Percentiles rank a stretch among this genome's conserved stretches.
phyloP scores from a whole-genome alignment of 2,329 filamentous ascomycete genomes.

The Parasarocladium wereldwijsianum region DNA sequence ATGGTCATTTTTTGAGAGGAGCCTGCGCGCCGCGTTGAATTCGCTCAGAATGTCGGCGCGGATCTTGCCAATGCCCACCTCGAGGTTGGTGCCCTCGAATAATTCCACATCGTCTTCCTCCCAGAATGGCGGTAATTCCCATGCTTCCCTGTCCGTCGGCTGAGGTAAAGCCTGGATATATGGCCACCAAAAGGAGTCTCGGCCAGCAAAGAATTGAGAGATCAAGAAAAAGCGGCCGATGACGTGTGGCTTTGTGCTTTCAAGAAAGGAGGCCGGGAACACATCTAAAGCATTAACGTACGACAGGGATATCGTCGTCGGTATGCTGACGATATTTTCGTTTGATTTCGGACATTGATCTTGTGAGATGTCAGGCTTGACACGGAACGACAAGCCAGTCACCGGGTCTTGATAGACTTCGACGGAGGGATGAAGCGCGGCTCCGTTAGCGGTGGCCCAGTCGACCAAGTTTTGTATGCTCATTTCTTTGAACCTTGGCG shows the following conservation, averaged over 20 bases:
- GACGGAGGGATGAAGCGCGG: constrained; percentile 32
- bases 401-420: constrained; percentile 35
- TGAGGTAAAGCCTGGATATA: constrained; percentile 54
- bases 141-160: constrained; percentile 31
- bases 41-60: constrained; percentile 29
- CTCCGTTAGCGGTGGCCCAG: constrained; percentile 34
- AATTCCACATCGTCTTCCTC: constrained; percentile 41
- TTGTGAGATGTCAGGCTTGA: no score
- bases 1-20: constrained; percentile 13
- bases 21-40: constrained; percentile 24
- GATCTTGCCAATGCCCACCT: constrained; percentile 33
- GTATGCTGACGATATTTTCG: constrained; percentile 37
- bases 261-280: constrained; percentile 37
- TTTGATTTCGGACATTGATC: no score
- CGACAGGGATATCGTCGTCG: constrained; percentile 38
- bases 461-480: constrained; percentile 16
- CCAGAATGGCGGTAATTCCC: constrained; percentile 51
- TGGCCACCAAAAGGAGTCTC: constrained; percentile 49
- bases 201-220: constrained; percentile 46
- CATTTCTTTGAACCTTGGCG: background rate
- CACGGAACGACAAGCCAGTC: constrained; percentile 40
- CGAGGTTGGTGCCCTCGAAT: constrained; percentile 38
- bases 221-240: constrained; percentile 54
- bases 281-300: constrained; percentile 36
- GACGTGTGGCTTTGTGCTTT: constrained; percentile 38